These are phyloP conservation scores for Periconia digitata DNA, from an alignment of 2,329 filamentous ascomycete species.

Conservation along the genomic window DNA sequence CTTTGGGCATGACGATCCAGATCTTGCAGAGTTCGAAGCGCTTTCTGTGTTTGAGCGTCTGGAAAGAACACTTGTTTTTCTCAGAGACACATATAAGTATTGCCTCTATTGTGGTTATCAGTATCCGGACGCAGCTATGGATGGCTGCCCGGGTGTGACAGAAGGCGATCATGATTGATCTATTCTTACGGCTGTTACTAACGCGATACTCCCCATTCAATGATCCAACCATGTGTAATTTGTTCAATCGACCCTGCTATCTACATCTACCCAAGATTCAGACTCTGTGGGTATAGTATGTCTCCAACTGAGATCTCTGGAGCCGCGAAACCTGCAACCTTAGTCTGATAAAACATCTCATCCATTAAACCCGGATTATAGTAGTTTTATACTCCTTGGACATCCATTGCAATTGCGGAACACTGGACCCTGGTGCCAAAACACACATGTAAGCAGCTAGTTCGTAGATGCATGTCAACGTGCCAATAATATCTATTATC, in stretches of 20 bases:
- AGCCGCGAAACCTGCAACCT: too few relatives aligned
- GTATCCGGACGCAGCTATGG: constrained; percentile 74
- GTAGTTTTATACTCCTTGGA: too few relatives aligned
- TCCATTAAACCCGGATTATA: too few relatives aligned
- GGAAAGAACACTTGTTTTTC: constrained; percentile 63
- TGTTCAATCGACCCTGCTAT: not conserved
- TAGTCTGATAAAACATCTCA: too few relatives aligned
- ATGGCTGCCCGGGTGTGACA: constrained; percentile 82
- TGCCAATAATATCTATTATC: too few relatives aligned
- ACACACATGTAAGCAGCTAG: too few relatives aligned
- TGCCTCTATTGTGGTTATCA: constrained; percentile 95
- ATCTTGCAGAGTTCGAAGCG: constrained; percentile 77
- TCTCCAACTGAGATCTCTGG: too few relatives aligned
- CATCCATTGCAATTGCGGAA: too few relatives aligned
- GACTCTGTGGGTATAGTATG: too few relatives aligned
- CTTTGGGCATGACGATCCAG: constrained; percentile 75
- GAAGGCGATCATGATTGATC: constrained; percentile 77
- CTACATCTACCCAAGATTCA: too few relatives aligned
- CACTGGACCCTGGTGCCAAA: too few relatives aligned
- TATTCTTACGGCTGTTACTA: not conserved
- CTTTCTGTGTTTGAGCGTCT: constrained; percentile 69
- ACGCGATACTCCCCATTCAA: not conserved
- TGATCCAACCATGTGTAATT: not conserved
- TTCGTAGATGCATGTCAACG: too few relatives aligned
- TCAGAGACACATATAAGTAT: constrained; percentile 74